Evolutionary conservation across 495 filamentous ascomycete species (phyloP), one percentile per base, ranked within the genome.

Genomic region (Talaromyces borbonicus): DNA sequence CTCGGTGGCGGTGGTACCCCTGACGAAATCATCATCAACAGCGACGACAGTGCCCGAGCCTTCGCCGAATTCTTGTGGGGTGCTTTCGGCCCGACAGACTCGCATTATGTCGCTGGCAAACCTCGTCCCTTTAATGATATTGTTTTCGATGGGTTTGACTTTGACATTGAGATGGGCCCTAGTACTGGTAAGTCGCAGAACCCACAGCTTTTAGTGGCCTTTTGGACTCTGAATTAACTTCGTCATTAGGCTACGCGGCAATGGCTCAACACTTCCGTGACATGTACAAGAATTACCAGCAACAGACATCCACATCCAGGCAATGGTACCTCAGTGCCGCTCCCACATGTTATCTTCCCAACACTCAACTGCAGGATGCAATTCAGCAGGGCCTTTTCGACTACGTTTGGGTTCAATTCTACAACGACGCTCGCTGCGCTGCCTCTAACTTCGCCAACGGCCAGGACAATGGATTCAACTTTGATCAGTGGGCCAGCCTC

Each of bases 351-450:
- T 48, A 59, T 0, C 68, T 73, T 32, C 80, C 81, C 5, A 80
- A 85, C 51, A 54, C 54, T 2, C 78, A 81, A 41, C 67, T 78
- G 38, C 54, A 68, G 40, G 45, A 63, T 8, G 72, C 75, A 26
- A 72, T 86, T 39, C 25, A 62, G 20, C 60, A 62, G 24, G 56
- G 66, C 6, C 38, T 45, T 12, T 77, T 82, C 43, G 81, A 85
- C 56, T 84, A 82, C 55, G 59, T 86, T 47, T 81, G 72, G 64
- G 71, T 84, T 22, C 81, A 85, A 56, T 85, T 83, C 65, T 86
- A 84, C 65, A 81, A 84, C 71, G 63, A 61, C 4, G 59, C 51
- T 1, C 66, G 69, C 41, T 84, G 80, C 60, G 73, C 70, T 36
- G 77, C 78, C 1, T 59, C 65, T 8, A 56, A 64, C 39, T 77